These are phyloP conservation scores for Rhizomucor miehei DNA, from an alignment of 371 early-diverging fungal species.

Conservation along the genomic window DNA sequence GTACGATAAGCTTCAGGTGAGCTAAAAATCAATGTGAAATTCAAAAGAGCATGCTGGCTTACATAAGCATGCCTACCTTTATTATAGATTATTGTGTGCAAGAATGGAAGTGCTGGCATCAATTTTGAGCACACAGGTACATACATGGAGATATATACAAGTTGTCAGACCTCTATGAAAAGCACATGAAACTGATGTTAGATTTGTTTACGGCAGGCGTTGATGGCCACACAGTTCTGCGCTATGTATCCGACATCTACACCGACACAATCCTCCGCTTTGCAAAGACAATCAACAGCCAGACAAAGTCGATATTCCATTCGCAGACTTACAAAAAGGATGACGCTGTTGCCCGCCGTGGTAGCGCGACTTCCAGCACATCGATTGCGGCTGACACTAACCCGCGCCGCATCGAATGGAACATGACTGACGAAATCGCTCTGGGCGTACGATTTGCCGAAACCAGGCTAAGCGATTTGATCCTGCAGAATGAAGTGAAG, in stretches of 20 bases:
- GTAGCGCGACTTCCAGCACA: constrained; percentile 21
- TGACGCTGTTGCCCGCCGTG: constrained; percentile 13
- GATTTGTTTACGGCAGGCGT: constrained; percentile 32
- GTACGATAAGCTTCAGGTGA: constrained; percentile 61
- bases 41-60: constrained; percentile 2
- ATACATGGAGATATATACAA: neutral
- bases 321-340: constrained; percentile 15
- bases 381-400: constrained; percentile 34
- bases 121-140: constrained; percentile 62
- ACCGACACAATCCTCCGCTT: constrained; percentile 58
- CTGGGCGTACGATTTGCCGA: constrained; percentile 56
- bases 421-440: constrained; percentile 38
- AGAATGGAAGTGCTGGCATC: constrained; percentile 60
- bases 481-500: constrained; percentile 61
- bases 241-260: constrained; percentile 58
- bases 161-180: neutral
- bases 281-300: constrained; percentile 55
- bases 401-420: constrained; percentile 57
- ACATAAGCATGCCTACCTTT: constrained; percentile 5
- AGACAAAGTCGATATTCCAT: constrained; percentile 54
- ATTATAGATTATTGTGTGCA: constrained; percentile 61
- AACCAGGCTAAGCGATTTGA: constrained; percentile 50
- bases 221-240: constrained; percentile 58
- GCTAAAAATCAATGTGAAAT: neutral
- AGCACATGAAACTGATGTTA: neutral